Conservation (phyloP, 2,329 filamentous ascomycete genomes). For the Akanthomyces muscarius region DNA sequence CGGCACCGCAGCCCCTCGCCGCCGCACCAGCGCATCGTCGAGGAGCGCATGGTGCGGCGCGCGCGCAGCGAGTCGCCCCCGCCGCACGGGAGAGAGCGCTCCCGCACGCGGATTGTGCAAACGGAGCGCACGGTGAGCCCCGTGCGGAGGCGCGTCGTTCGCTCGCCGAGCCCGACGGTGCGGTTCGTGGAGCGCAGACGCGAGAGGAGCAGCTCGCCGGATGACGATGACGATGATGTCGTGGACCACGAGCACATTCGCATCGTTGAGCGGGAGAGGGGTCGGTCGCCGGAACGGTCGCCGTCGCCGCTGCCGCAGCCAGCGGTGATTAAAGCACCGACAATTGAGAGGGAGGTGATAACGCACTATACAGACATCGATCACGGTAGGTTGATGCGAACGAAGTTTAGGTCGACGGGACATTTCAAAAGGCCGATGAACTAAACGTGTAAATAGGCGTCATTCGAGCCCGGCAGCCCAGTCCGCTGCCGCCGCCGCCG, state of each 20-base stretch:
- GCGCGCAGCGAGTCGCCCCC: slow-evolving; percentile 41
- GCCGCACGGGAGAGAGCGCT: slow-evolving; percentile 33
- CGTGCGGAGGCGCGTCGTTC: slow-evolving; percentile 28
- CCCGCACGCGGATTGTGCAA: slow-evolving; percentile 35
- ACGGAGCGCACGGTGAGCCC: slow-evolving; percentile 38
- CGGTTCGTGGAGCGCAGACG: slow-evolving; percentile 27
- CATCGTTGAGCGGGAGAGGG: slow-evolving; percentile 46
- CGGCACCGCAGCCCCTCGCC: slow-evolving; percentile 42
- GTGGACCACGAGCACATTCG: slow-evolving; percentile 45
- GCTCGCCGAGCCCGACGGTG: slow-evolving; percentile 30
- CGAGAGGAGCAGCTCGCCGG: not conserved
- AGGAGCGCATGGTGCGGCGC: slow-evolving; percentile 41
- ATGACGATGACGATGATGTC: slow-evolving; percentile 16
- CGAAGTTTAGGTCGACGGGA: not conserved
- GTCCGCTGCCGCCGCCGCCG: slow-evolving; percentile 44
- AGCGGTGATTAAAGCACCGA: slow-evolving; percentile 67
- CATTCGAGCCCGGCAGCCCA: slow-evolving; percentile 39
- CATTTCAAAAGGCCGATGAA: too few species aligned
- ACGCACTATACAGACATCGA: slow-evolving; percentile 85
- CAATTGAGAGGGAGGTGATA: slow-evolving; percentile 83
- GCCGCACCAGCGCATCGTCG: slow-evolving; percentile 30
- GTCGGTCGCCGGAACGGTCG: slow-evolving; percentile 42
- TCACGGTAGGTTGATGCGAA: slow-evolving; percentile 58
- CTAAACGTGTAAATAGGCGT: slow-evolving; percentile 36
- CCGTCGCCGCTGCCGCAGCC: slow-evolving; percentile 55